A percentile compares a stretch with the other conserved stretches of the same genome.
phyloP scores from a whole-genome alignment of 2,329 filamentous ascomycete species.

The Epichloe sibirici region DNA sequence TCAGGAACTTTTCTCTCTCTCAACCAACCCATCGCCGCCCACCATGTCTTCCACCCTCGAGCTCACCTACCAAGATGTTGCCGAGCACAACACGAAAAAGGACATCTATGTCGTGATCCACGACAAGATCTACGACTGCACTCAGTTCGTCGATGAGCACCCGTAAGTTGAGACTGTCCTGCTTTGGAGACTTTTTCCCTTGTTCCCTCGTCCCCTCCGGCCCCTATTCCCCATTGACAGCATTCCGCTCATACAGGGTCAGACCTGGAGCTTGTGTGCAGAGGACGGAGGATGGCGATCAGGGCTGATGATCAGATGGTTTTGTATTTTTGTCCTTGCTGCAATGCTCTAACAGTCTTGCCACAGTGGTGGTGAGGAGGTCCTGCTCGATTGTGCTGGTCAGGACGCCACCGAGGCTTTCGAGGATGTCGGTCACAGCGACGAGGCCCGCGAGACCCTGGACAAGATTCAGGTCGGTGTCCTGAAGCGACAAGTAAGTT shows the following conservation, averaged over 20 bases:
- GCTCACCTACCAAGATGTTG: slow-evolving; percentile 70
- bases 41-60: slow-evolving; percentile 25
- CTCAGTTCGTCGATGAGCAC: slow-evolving; percentile 92
- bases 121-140: slow-evolving; percentile 89
- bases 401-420: slow-evolving; percentile 97
- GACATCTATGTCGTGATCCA: slow-evolving; percentile 86
- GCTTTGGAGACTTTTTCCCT: background rate
- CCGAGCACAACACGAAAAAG: slow-evolving; percentile 84
- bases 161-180: slow-evolving; percentile 44
- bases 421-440: slow-evolving; percentile 97
- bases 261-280: background rate
- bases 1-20: too few relatives aligned
- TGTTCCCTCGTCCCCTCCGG: background rate
- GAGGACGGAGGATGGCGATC: background rate
- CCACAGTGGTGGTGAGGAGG: slow-evolving; percentile 88
- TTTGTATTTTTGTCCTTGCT: background rate
- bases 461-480: slow-evolving; percentile 60
- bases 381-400: slow-evolving; percentile 87
- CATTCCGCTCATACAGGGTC: background rate
- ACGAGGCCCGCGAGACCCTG: slow-evolving; percentile 93
- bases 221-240: background rate
- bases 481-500: slow-evolving; percentile 68
- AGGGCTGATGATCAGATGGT: background rate
- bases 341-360: slow-evolving; percentile 3
- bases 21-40: background rate